Conservation (phyloP, 2,329 filamentous ascomycete species). For the Penicillium sumatraense region DNA sequence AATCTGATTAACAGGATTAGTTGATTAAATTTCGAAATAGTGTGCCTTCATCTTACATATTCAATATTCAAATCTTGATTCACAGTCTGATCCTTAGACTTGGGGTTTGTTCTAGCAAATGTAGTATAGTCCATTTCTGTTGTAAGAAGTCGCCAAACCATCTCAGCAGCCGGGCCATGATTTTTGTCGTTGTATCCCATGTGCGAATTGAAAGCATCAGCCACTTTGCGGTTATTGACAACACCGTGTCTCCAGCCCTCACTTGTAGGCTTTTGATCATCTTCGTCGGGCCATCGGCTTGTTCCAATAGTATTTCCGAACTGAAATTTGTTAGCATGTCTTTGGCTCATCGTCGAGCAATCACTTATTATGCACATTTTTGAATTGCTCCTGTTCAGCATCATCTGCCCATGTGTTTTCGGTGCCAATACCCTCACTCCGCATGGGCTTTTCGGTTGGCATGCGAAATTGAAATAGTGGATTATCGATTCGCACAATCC, state of each 20-base stretch:
- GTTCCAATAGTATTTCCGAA: constrained; percentile 23
- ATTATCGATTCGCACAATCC: constrained; percentile 42
- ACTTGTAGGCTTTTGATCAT: constrained; percentile 15
- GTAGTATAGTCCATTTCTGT: constrained; percentile 19
- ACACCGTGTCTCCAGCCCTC: constrained; percentile 21
- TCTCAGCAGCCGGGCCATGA: constrained; percentile 21
- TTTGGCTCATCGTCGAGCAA: not conserved
- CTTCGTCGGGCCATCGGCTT: constrained; percentile 31
- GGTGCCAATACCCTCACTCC: constrained; percentile 9
- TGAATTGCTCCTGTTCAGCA: constrained; percentile 10
- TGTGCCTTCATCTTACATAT: constrained; percentile 23
- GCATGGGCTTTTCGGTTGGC: constrained; percentile 21
- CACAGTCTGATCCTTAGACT: constrained; percentile 13
- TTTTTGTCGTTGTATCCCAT: constrained; percentile 13
- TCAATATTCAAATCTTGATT: constrained; percentile 22
- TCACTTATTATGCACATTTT: not conserved
- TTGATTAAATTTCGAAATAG: too few relatives aligned
- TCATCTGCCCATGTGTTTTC: constrained; percentile 13
- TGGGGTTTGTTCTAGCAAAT: constrained; percentile 29
- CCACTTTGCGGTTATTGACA: constrained; percentile 27
- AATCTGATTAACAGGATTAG: constrained; percentile 22
- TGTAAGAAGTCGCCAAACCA: constrained; percentile 24
- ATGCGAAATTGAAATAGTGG: constrained; percentile 53
- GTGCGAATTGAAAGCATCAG: constrained; percentile 15
- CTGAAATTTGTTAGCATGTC: constrained; percentile 5